phyloP scores from a whole-genome alignment of 768 basidiomycete species.

The Collybia sordida region DNA sequence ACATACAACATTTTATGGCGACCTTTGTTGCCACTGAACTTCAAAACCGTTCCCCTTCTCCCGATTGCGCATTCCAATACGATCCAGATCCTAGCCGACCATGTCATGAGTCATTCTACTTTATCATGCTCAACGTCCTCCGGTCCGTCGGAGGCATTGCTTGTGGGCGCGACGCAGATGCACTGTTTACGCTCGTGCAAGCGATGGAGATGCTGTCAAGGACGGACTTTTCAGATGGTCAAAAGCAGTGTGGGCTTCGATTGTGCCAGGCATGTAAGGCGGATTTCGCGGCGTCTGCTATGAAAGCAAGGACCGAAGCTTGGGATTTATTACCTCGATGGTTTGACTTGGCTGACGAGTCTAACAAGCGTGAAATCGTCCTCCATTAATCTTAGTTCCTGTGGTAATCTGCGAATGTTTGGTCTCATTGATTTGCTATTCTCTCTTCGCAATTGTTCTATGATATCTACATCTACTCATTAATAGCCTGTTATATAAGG shows the following conservation, averaged over 20 bases:
- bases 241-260: conserved; percentile 48
- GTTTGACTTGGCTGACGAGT: too few relatives aligned
- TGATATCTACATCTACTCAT: too few relatives aligned
- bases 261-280: conserved; percentile 53
- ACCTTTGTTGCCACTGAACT: conserved; percentile 60
- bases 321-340: conserved; percentile 53
- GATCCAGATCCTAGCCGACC: conserved; percentile 32
- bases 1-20: conserved; percentile 60
- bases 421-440: too few relatives aligned
- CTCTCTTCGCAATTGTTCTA: too few relatives aligned
- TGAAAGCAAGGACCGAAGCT: conserved; percentile 52
- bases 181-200: conserved; percentile 66
- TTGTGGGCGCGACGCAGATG: conserved; percentile 71
- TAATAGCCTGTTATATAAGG: too few relatives aligned
- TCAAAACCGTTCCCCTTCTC: conserved; percentile 44
- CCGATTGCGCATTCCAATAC: conserved; percentile 43
- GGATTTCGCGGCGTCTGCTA: conserved; percentile 38
- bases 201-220: conserved; percentile 71
- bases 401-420: too few relatives aligned
- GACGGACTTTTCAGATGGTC: conserved; percentile 69
- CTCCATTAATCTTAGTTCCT: too few relatives aligned
- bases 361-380: too few relatives aligned
- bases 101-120: conserved; percentile 74
- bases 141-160: conserved; percentile 73
- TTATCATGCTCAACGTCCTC: conserved; percentile 70